Percentiles rank a stretch among this genome's conserved stretches.
Conservation (phyloP, 352 stramenopile species). For the Phytophthora macrochlamydospora region DNA sequence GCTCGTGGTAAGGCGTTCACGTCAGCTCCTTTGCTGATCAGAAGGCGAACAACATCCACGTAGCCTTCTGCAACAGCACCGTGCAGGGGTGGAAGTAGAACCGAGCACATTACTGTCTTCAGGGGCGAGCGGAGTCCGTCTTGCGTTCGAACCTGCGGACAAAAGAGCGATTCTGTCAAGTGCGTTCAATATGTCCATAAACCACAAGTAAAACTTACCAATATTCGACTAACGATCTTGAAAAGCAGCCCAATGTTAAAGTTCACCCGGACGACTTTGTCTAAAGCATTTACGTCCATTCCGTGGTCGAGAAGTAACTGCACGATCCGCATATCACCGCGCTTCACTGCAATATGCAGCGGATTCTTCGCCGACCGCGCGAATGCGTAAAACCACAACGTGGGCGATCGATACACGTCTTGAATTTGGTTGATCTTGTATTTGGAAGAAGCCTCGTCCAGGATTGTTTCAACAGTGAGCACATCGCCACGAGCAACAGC, state of each 20-base stretch:
- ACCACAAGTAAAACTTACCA: conserved; percentile 34
- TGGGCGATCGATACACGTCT: conserved; percentile 51
- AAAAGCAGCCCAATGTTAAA: conserved; percentile 81
- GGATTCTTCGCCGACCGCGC: conserved; percentile 76
- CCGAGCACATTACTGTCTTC: conserved; percentile 58
- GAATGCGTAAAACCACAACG: conserved; percentile 70
- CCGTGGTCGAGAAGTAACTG: conserved; percentile 55
- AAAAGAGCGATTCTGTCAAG: background rate
- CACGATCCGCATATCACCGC: conserved; percentile 63
- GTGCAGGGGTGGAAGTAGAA: conserved; percentile 74
- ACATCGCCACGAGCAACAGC: conserved; percentile 59
- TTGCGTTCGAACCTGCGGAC: conserved; percentile 56
- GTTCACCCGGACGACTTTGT: conserved; percentile 82
- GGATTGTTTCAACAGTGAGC: conserved; percentile 42
- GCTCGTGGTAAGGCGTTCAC: conserved; percentile 63
- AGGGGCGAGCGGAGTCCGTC: conserved; percentile 56
- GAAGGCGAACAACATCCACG: conserved; percentile 59
- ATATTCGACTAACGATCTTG: conserved; percentile 64
- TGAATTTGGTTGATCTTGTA: conserved; percentile 43
- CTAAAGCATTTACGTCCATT: conserved; percentile 69
- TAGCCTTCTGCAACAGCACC: conserved; percentile 67
- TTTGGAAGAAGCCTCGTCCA: conserved; percentile 35
- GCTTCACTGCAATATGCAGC: conserved; percentile 70
- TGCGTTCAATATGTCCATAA: background rate
- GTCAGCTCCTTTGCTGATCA: conserved; percentile 64